These are phyloP conservation scores for Brassica carinata DNA, from an alignment of 345 rosid genomes.

Conservation along the genomic window DNA sequence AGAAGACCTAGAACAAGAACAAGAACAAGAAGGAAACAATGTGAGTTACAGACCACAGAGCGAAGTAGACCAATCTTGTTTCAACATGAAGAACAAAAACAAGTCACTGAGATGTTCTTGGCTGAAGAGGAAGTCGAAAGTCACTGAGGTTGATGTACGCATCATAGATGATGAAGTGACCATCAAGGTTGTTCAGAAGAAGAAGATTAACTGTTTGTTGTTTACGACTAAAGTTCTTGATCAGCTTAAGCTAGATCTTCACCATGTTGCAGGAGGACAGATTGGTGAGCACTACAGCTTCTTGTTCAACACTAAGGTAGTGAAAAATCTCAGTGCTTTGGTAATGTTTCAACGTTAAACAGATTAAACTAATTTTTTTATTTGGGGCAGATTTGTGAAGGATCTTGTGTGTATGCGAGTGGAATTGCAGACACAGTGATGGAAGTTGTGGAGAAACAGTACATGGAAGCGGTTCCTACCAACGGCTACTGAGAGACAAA, in stretches of 20 bases:
- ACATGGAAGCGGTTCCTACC: conserved; percentile 49
- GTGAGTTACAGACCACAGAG: conserved; percentile 45
- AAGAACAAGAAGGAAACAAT: conserved; percentile 32
- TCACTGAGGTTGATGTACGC: conserved; percentile 77
- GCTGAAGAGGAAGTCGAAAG: conserved; percentile 81
- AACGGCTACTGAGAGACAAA: conserved; percentile 29
- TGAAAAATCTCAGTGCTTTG: background rate
- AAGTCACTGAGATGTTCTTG: conserved; percentile 69
- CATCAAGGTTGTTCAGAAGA: conserved; percentile 72
- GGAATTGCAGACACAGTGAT: conserved; percentile 80
- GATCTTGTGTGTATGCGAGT: conserved; percentile 53
- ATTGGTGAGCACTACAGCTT: conserved; percentile 78
- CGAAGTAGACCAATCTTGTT: conserved; percentile 50
- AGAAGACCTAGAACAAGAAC: too few relatives aligned
- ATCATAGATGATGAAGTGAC: conserved; percentile 81
- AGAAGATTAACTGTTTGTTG: conserved; percentile 73
- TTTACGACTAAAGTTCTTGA: conserved; percentile 69
- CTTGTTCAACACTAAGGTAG: conserved; percentile 74
- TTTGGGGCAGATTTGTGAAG: conserved; percentile 39
- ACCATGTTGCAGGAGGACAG: conserved; percentile 82
- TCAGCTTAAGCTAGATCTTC: conserved; percentile 73
- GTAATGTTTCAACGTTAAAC: background rate
- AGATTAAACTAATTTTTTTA: background rate
- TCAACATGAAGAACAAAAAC: conserved; percentile 37
- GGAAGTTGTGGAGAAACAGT: conserved; percentile 66